Evolutionary conservation across 2,329 filamentous ascomycete genomes (phyloP).

Genomic region (Chaetothyriales sp.): DNA sequence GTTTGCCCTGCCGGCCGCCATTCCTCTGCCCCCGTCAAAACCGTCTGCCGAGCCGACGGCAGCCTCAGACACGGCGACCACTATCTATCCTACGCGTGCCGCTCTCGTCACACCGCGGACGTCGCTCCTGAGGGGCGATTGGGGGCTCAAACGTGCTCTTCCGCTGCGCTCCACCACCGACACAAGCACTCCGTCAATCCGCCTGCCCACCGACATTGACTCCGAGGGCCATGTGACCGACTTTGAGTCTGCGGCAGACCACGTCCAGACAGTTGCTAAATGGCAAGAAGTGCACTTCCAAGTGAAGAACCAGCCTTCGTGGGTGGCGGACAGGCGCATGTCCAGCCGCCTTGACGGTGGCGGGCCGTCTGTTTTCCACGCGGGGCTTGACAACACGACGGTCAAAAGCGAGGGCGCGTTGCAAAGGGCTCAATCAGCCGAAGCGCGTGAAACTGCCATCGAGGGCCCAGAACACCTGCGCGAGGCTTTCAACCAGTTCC

Average conservation of each 20-base stretch:
- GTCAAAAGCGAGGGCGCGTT: conserved; percentile 1
- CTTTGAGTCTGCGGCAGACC: conserved; percentile 69
- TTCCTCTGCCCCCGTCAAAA: conserved; percentile 47
- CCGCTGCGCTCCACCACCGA: conserved; percentile 62
- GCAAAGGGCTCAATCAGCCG: background rate
- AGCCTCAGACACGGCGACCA: conserved; percentile 57
- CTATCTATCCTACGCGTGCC: conserved; percentile 66
- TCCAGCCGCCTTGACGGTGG: background rate
- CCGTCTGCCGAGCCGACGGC: conserved; percentile 36
- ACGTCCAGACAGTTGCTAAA: conserved; percentile 67
- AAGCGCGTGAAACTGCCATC: conserved; percentile 5
- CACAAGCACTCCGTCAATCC: conserved; percentile 59
- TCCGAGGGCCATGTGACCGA: conserved; percentile 80
- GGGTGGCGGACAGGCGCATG: background rate
- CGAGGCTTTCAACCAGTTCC: conserved; percentile 7
- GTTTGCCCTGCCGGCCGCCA: conserved; percentile 69
- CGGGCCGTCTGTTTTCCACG: conserved; percentile 22
- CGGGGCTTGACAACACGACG: conserved; percentile 14
- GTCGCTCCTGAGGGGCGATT: conserved; percentile 67
- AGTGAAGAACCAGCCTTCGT: conserved; percentile 21
- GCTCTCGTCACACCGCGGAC: conserved; percentile 63
- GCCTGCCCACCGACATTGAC: conserved; percentile 60
- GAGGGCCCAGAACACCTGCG: conserved; percentile 10
- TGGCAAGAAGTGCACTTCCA: conserved; percentile 55
- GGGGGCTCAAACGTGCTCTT: conserved; percentile 79